phyloP scores from a whole-genome alignment of 1,139 yeast genomes.

The Kodamaea suecica region DNA sequence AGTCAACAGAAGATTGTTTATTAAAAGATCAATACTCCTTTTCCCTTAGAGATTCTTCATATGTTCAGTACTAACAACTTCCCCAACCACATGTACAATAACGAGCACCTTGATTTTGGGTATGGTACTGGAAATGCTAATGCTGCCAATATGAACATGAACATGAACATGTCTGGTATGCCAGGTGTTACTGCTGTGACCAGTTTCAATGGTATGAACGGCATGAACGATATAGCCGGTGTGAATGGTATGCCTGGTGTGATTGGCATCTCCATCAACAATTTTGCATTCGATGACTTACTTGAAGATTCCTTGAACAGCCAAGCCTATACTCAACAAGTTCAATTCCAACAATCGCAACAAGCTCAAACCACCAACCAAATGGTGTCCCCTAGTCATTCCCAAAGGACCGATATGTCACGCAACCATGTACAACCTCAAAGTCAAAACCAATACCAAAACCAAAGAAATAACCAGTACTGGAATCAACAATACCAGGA shows the following conservation, averaged over 20 bases:
- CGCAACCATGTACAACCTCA: not conserved
- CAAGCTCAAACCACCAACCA: not conserved
- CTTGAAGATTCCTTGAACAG: not conserved
- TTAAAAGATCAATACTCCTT: too few relatives aligned
- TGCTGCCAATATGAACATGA: not conserved
- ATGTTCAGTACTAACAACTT: not conserved
- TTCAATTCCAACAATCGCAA: not conserved
- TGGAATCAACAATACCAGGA: not conserved
- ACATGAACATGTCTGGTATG: not conserved
- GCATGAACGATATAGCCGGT: too few relatives aligned
- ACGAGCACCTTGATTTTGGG: not conserved
- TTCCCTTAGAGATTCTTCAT: not conserved
- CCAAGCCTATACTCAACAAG: not conserved
- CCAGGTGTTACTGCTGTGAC: too few relatives aligned
- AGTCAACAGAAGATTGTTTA: too few relatives aligned
- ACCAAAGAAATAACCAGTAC: not conserved
- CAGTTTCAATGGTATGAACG: too few relatives aligned
- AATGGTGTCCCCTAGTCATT: not conserved
- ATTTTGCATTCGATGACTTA: not conserved
- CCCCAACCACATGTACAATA: not conserved
- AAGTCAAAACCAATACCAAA: not conserved
- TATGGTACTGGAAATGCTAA: not conserved
- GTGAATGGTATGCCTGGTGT: too few relatives aligned
- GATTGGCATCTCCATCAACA: too few relatives aligned
- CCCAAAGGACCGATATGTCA: too few relatives aligned